These are phyloP conservation scores for Glomus cerebriforme DNA, from an alignment of 192 early-diverging fungal genomes.

Conservation along the genomic window DNA sequence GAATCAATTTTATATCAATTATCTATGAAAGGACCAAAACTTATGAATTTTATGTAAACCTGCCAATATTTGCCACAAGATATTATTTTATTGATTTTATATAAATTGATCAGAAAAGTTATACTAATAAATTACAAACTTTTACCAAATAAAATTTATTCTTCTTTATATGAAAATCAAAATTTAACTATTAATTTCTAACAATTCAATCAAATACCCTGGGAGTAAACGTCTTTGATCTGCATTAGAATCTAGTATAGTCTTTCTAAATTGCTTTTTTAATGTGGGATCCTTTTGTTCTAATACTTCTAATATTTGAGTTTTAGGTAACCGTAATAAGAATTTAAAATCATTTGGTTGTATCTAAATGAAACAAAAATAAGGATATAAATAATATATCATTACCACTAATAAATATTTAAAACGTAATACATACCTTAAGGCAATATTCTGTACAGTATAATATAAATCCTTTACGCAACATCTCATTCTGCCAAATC, in stretches of 20 bases:
- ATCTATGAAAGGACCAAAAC: no score
- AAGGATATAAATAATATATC: no score
- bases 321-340: conserved; percentile 22
- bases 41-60: no score
- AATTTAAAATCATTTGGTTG: conserved; percentile 28
- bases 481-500: conserved; percentile 17
- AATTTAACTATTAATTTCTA: neutral
- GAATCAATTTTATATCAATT: no score
- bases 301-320: conserved; percentile 13
- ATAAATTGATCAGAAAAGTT: no score
- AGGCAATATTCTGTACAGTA: conserved; percentile 19
- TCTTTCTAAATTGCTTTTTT: conserved; percentile 1
- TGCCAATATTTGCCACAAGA: no score
- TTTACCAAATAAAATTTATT: neutral
- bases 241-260: neutral
- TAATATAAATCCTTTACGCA: conserved; percentile 27
- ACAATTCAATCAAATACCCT: neutral
- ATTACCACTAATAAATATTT: neutral
- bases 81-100: no score
- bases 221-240: neutral
- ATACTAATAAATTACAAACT: neutral
- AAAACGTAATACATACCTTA: neutral
- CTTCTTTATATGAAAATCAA: neutral
- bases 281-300: neutral
- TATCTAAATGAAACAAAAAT: conserved; percentile 15